Conservation (phyloP, 768 basidiomycete species). For the Lactarius indigo region DNA sequence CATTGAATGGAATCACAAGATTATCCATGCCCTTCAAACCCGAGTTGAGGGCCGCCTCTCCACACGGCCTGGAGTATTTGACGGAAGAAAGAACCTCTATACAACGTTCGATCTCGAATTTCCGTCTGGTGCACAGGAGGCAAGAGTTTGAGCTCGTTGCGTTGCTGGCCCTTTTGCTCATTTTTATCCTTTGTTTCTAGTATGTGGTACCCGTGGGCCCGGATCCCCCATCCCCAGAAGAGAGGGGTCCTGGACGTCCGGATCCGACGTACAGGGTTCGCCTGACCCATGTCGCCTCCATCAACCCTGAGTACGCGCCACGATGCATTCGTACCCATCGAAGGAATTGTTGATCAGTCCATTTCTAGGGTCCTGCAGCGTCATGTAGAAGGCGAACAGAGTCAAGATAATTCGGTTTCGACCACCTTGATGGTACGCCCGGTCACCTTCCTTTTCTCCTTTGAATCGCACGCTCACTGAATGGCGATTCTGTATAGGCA, state of each 20-base stretch:
- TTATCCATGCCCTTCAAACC: constrained; percentile 62
- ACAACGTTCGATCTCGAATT: constrained; percentile 59
- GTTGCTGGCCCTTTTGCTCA: background rate
- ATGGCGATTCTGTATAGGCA: constrained; percentile 42
- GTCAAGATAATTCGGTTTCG: constrained; percentile 62
- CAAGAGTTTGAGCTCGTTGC: constrained; percentile 28
- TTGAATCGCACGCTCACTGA: background rate
- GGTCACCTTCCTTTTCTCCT: background rate
- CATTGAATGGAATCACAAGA: constrained; percentile 60
- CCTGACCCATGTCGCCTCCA: constrained; percentile 63
- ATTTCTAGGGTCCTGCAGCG: constrained; percentile 52
- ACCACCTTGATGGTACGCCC: constrained; percentile 59
- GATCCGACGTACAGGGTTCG: constrained; percentile 53
- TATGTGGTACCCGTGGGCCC: constrained; percentile 53
- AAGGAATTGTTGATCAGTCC: background rate
- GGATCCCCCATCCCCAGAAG: background rate
- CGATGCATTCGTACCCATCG: constrained; percentile 27
- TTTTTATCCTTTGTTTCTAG: constrained; percentile 34
- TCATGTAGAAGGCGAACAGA: constrained; percentile 62
- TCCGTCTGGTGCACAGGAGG: constrained; percentile 46
- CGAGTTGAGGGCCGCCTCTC: constrained; percentile 56
- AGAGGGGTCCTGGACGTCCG: constrained; percentile 42
- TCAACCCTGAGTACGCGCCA: constrained; percentile 70
- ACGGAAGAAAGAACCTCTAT: constrained; percentile 77
- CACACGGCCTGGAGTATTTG: constrained; percentile 71